phyloP scores from a whole-genome alignment of 1,284 basidiomycete species.

The Marasmius fiardii region DNA sequence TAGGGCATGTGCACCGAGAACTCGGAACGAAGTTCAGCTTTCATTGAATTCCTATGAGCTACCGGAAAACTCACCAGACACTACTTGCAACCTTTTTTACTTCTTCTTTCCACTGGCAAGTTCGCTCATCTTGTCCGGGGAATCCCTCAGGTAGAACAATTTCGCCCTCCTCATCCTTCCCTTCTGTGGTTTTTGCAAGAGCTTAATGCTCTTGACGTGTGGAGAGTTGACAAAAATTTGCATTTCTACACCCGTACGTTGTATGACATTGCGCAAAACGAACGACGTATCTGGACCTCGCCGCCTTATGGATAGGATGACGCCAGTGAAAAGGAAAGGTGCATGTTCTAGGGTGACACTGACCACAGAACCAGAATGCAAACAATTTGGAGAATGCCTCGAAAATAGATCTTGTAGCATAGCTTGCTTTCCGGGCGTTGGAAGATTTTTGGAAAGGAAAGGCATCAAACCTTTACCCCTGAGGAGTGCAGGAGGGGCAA shows the following conservation, averaged over 20 bases:
- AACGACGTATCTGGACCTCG: constrained; percentile 84
- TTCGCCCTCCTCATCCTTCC: constrained; percentile 70
- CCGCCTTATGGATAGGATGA: constrained; percentile 77
- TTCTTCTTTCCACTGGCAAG: constrained; percentile 58
- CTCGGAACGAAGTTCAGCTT: no score
- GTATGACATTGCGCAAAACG: constrained; percentile 82
- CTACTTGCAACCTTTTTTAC: constrained; percentile 17
- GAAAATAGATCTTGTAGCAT: constrained; percentile 72
- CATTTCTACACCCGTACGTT: constrained; percentile 88
- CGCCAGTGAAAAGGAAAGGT: constrained; percentile 80
- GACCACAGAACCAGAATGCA: constrained; percentile 80
- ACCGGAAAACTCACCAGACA: background rate
- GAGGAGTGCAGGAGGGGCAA: constrained; percentile 37
- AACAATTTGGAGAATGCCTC: constrained; percentile 59
- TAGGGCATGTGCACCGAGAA: no score
- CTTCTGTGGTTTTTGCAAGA: constrained; percentile 60
- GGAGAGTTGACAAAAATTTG: constrained; percentile 84
- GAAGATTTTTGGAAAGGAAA: constrained; percentile 66
- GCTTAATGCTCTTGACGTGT: constrained; percentile 80
- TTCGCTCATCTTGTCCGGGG: constrained; percentile 77
- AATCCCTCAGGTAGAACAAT: constrained; percentile 73
- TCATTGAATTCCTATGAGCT: no score
- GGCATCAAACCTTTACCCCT: constrained; percentile 79
- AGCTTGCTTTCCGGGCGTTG: constrained; percentile 62
- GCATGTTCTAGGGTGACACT: constrained; percentile 70